Base-by-base conservation (phyloP, 257 asterid species). In the Przewalskia tangutica region DNA sequence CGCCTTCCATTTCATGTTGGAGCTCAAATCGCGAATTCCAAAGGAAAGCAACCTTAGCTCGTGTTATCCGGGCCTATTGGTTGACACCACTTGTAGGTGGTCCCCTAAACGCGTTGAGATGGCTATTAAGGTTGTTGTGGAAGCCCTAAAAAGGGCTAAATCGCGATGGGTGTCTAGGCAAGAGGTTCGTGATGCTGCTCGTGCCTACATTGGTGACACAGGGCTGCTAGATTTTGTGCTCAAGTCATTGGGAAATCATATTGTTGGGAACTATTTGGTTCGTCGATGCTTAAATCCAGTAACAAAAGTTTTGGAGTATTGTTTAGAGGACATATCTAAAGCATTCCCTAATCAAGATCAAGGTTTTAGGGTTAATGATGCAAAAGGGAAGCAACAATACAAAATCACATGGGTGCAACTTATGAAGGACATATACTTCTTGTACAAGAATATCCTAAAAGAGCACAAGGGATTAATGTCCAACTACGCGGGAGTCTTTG, bases 31-130 rank as follows among this genome's bases (percentile, higher is more conserved):
- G 63, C 85, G 89, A 77, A 84, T 93, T 8, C 92, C 98, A 5
- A 89, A 85, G 80, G 97, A 95, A 83, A 86, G 50, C 51, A 80
- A 2, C 81, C 82, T 50, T 16, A 82, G 51, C 55, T 77, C 89
- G 1, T 86, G 84, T 84, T 87, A 89, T 60, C 90, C 90, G 6
- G 91, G 83, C 42, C 3, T 81, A 23, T 81, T 96, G 85, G 85
- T 96, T 87, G 91, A 91, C 10, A 98, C 92, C 7, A 90, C 98
- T 1, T 96, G 99, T 84, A 85, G 99, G 60, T 96, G 99, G 99
- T 96, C 99, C 0, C 93, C 97, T 3, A 94, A 93, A 83, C 94
- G 99, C 1, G 95, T 96, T 3, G 98, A 94, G 54, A 94, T 93
- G 97, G 98, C 99, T 17, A 93, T 94, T 20, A 91, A 89, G 77